Conservation (phyloP, 495 filamentous ascomycete species). For the Lasiosphaeriaceae sp. region DNA sequence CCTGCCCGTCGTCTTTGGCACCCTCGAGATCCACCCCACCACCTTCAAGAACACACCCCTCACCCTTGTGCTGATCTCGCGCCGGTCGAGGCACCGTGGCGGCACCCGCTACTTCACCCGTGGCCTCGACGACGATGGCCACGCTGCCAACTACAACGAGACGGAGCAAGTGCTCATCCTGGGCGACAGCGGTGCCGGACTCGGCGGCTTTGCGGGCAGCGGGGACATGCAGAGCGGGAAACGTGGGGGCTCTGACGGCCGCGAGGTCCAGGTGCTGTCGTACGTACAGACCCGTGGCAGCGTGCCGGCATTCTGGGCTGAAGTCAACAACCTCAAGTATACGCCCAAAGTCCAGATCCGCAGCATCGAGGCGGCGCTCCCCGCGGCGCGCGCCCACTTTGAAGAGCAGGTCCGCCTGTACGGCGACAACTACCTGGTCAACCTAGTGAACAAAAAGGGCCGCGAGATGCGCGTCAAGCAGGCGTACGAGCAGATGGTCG, state of each 20-base stretch:
- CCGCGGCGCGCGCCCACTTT: conserved; percentile 81
- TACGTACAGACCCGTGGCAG: conserved; percentile 96
- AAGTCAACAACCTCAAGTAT: conserved; percentile 86
- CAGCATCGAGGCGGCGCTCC: conserved; percentile 73
- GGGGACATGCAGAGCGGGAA: conserved; percentile 70
- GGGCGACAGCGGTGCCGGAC: conserved; percentile 66
- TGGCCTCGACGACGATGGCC: conserved; percentile 86
- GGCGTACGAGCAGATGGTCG: conserved; percentile 86
- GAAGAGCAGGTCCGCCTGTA: conserved; percentile 87
- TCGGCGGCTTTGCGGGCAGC: conserved; percentile 78
- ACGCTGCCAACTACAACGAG: conserved; percentile 97
- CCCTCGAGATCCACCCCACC: conserved; percentile 81
- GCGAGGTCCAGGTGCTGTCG: conserved; percentile 81
- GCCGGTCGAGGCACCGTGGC: conserved; percentile 77
- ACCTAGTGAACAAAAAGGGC: conserved; percentile 92
- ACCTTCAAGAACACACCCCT: conserved; percentile 75
- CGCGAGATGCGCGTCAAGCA: conserved; percentile 82
- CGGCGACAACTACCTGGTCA: conserved; percentile 94
- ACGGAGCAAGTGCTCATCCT: conserved; percentile 88
- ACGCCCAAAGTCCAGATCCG: conserved; percentile 85
- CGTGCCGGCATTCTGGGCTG: conserved; percentile 91
- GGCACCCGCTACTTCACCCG: conserved; percentile 94
- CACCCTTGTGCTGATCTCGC: conserved; percentile 82
- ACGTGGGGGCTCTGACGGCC: conserved; percentile 51
- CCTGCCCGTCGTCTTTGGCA: conserved; percentile 89